These are phyloP conservation scores for Rubia tinctorum DNA, from an alignment of 305 asterid species.

Conservation along the genomic window DNA sequence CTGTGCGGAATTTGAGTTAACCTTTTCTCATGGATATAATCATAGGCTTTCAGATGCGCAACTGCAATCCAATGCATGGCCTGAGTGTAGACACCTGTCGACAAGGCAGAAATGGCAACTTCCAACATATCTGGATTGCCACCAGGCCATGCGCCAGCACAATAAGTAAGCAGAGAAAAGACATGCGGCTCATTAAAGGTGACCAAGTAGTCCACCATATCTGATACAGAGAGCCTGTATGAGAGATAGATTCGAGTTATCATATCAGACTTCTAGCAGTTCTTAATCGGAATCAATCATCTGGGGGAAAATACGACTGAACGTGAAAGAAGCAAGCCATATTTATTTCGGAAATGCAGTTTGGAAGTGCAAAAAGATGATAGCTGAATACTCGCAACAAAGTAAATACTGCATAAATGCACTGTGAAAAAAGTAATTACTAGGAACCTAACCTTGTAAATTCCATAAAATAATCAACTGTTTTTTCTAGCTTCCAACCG, in stretches of 20 bases:
- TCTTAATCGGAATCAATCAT: neutral
- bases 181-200: slow-evolving; percentile 91
- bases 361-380: neutral
- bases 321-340: too few species aligned
- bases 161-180: slow-evolving; percentile 87
- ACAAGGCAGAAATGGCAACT: slow-evolving; percentile 86
- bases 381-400: neutral
- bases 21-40: slow-evolving; percentile 85
- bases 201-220: slow-evolving; percentile 91
- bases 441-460: slow-evolving; percentile 65
- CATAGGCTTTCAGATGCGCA: slow-evolving; percentile 85
- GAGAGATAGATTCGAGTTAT: slow-evolving; percentile 8
- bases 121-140: slow-evolving; percentile 97
- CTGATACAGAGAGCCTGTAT: slow-evolving; percentile 65
- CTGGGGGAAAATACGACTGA: too few species aligned
- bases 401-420: neutral
- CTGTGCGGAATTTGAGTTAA: slow-evolving; percentile 10
- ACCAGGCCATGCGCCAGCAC: slow-evolving; percentile 99
- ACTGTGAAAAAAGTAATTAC: neutral
- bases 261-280: neutral
- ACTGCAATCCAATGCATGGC: slow-evolving; percentile 81
- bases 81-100: slow-evolving; percentile 81
- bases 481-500: slow-evolving; percentile 93
- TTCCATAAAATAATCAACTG: slow-evolving; percentile 77
- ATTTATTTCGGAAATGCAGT: neutral